phyloP scores from a whole-genome alignment of 2,329 filamentous ascomycete species.

The Emericellopsis cladophorae region DNA sequence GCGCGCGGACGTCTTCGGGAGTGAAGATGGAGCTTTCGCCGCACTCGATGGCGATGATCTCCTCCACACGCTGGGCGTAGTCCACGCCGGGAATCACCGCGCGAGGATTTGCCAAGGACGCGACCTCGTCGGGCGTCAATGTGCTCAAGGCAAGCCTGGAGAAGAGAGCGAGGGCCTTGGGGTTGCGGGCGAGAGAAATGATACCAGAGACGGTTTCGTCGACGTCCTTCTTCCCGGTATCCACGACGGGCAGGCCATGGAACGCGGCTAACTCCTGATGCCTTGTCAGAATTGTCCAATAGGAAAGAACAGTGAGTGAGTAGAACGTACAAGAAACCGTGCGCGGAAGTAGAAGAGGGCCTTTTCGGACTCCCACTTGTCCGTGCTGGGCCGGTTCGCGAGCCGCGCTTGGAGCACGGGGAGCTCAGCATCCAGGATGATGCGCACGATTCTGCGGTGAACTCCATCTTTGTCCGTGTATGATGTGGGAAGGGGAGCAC shows the following conservation, averaged over 20 bases:
- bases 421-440: no score
- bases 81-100: background rate
- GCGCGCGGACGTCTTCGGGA: no score
- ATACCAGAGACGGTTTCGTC: constrained; percentile 1
- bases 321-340: background rate
- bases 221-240: constrained; percentile 1
- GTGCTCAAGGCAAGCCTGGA: constrained; percentile 1
- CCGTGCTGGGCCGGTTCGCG: no score
- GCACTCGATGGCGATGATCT: constrained; percentile 1
- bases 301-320: no score
- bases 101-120: background rate
- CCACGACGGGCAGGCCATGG: constrained; percentile 1
- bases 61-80: background rate
- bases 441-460: no score
- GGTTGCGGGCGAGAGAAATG: constrained; percentile 1
- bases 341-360: no score
- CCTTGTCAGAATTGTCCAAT: background rate
- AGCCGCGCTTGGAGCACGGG: no score
- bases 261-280: constrained; percentile 1
- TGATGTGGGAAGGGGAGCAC: no score
- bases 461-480: no score
- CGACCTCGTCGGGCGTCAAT: background rate
- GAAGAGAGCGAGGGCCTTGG: background rate
- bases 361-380: no score
- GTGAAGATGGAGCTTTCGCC: background rate